Evolutionary conservation across 1,284 basidiomycete species (phyloP), one percentile per base, ranked within the genome.

Genomic region (Termitomyces sp.): DNA sequence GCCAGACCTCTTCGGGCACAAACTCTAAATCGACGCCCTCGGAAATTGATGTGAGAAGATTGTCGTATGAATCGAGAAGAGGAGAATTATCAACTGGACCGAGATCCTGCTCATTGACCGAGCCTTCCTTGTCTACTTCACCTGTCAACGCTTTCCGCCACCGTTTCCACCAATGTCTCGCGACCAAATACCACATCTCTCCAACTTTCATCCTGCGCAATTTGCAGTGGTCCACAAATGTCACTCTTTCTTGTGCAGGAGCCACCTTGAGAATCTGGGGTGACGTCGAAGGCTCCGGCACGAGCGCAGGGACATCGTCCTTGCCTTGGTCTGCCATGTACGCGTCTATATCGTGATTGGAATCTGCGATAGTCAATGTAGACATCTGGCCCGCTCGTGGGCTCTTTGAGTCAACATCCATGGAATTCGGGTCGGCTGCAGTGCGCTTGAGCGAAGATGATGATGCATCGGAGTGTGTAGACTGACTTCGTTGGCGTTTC

Each of bases 11-110:
- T 53, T 78, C 74, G 0, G 92, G 90, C 3, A 98, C 75, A 64
- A 84, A 89, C 65, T 92, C 86, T 55, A 89, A 84, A 65, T 97
- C 87, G 24, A 87, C 73, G 28, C 83, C 83, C 65, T 94, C 90
- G 33, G 75, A 64, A 24, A 86, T 67, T 26, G 71, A 67, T 26
- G 71, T 62, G 61, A 70, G 68, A 56, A 88, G 74, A 55, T 79
- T 75, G 28, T 79, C 81, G 49, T 77, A 73, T 15, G 71, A 62
- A 64, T 84, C 81, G 50, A 87, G 68, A 42, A 95, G 75, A 13
- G 71, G 63, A 13, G 81, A 72, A 67, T 92, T 94, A 67, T 93
- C 82, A 52, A 94, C 83, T 30, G 89, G 81, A 13, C 88, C 86
- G 46, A 93, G 67, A 57, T 87, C 78, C 39, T 77, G 71, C 67